Percentiles rank a stretch among this genome's conserved stretches.
Evolutionary conservation across 1,284 basidiomycete genomes (phyloP).

Genomic region (Puccinia triticina): DNA sequence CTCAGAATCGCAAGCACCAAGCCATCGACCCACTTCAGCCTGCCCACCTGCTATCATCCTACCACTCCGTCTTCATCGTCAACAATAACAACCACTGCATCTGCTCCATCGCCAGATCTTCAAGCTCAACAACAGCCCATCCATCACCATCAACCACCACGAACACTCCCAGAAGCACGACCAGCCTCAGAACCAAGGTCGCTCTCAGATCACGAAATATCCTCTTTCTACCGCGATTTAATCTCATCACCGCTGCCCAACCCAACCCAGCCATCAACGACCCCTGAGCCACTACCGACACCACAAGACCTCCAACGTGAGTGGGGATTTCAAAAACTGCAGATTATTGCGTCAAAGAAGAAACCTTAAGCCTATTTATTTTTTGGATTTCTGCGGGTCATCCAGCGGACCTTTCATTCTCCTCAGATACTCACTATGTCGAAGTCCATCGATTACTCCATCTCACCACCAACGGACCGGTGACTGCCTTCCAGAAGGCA

Average conservation of each 20-base stretch:
- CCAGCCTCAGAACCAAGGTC: neutral
- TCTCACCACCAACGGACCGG: neutral
- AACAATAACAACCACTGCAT: neutral
- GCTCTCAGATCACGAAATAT: conserved; percentile 1
- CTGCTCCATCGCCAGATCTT: neutral
- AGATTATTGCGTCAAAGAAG: neutral
- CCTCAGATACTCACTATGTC: conserved; percentile 26
- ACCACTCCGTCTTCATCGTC: neutral
- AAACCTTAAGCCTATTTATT: neutral
- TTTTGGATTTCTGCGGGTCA: neutral
- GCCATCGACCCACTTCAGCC: neutral
- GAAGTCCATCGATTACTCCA: conserved; percentile 39
- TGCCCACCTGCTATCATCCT: neutral
- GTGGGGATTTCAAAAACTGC: neutral
- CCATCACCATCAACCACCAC: conserved; percentile 14
- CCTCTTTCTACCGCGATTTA: conserved; percentile 37
- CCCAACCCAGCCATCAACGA: neutral
- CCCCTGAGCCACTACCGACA: neutral
- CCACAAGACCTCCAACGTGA: conserved; percentile 26
- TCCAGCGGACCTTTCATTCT: conserved; percentile 32
- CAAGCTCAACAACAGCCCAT: neutral
- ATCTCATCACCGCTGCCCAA: conserved; percentile 12
- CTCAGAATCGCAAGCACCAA: neutral
- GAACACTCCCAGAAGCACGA: neutral
- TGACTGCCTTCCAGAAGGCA: conserved; percentile 30